Evolutionary conservation across 2,329 filamentous ascomycete genomes (phyloP).

Genomic region (Curvularia spicifera): DNA sequence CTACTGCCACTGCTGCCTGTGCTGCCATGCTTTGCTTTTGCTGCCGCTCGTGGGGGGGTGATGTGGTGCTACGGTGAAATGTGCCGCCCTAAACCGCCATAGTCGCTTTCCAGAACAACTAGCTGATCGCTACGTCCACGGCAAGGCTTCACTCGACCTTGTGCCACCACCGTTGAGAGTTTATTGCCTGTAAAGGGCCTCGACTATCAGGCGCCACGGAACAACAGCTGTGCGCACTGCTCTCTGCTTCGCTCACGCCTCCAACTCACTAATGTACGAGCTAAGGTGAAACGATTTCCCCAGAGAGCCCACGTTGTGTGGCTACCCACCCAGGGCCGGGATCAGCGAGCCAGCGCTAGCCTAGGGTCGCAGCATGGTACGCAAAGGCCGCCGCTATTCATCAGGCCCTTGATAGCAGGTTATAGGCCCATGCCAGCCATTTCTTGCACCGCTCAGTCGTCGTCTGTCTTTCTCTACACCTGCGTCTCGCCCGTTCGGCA

Average conservation of each 20-base stretch:
- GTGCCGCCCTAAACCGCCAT: constrained; percentile 26
- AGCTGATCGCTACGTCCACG: constrained; percentile 18
- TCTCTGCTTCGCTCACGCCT: constrained; percentile 30
- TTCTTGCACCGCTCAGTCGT: constrained; percentile 30
- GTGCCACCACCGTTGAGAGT: constrained; percentile 31
- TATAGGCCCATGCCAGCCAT: constrained; percentile 47
- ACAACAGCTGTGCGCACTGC: constrained; percentile 24
- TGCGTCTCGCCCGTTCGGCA: constrained; percentile 20
- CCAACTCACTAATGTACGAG: constrained; percentile 26
- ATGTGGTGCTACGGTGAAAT: constrained; percentile 19
- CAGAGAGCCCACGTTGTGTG: constrained; percentile 48
- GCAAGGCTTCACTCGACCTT: constrained; percentile 19
- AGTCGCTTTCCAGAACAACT: constrained; percentile 34
- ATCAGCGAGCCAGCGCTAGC: constrained; percentile 39
- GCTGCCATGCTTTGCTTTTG: no score
- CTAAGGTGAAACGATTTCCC: constrained; percentile 49
- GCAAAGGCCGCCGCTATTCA: constrained; percentile 37
- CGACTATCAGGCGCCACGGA: constrained; percentile 10
- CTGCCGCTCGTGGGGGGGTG: constrained; percentile 10
- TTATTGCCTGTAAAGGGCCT: constrained; percentile 17
- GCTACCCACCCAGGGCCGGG: constrained; percentile 39
- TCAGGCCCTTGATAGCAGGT: constrained; percentile 43
- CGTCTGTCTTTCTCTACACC: constrained; percentile 24
- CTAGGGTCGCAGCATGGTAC: constrained; percentile 31
- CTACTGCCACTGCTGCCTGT: no score